These are phyloP conservation scores for Turritis glabra DNA, from an alignment of 345 rosid genomes.

Conservation along the genomic window DNA sequence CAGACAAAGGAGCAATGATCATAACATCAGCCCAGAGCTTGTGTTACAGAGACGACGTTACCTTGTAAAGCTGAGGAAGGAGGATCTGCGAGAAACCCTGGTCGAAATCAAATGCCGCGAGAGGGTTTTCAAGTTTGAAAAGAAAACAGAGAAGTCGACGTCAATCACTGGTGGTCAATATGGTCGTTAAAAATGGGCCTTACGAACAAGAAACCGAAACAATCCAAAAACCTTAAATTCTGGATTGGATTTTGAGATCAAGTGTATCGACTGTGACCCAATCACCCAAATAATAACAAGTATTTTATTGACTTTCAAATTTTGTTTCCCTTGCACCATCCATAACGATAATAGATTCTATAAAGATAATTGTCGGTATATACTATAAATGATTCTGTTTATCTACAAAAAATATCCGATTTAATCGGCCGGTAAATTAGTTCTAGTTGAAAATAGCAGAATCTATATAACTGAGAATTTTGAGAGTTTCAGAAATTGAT, in stretches of 20 bases:
- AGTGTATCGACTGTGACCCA: no score
- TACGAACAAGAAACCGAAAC: neutral
- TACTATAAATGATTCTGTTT: no score
- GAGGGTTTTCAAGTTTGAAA: neutral
- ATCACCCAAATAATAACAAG: neutral
- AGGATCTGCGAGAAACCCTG: neutral
- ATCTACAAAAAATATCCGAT: neutral
- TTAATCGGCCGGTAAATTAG: neutral
- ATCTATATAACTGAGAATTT: neutral
- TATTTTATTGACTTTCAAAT: no score
- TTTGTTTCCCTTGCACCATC: no score
- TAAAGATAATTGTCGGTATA: no score
- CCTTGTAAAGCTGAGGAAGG: neutral
- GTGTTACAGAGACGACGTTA: neutral
- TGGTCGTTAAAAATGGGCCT: constrained; percentile 5
- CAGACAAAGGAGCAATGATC: constrained; percentile 84
- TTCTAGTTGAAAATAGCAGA: neutral
- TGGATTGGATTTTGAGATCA: no score
- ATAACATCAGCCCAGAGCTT: constrained; percentile 76
- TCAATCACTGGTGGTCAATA: neutral
- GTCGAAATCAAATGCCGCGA: constrained; percentile 2
- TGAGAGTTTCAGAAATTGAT: neutral
- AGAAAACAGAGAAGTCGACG: neutral
- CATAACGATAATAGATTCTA: no score
- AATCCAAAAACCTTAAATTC: neutral